Percentiles rank a stretch among this genome's conserved stretches.
Conservation (phyloP, 2,329 filamentous ascomycete genomes). For the Blastomyces silverae region DNA sequence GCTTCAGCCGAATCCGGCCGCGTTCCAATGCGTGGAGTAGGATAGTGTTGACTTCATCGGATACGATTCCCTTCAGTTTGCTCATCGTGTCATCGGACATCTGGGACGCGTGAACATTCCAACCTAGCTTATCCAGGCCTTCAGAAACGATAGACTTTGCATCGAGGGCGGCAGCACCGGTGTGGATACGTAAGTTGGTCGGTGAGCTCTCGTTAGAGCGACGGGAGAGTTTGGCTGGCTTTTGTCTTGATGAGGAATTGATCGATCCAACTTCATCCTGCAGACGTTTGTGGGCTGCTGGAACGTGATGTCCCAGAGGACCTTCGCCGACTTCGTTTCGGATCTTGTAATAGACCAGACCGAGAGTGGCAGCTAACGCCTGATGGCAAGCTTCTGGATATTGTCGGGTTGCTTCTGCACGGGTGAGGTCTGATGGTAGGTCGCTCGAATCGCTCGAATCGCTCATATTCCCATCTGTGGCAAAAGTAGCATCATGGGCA, state of each 20-base stretch:
- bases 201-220: slow-evolving; percentile 29
- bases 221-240: slow-evolving; percentile 34
- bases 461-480: slow-evolving; percentile 27
- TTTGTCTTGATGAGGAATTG: slow-evolving; percentile 30
- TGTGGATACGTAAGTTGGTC: slow-evolving; percentile 13
- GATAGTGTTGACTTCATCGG: slow-evolving; percentile 32
- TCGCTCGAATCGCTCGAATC: slow-evolving; percentile 38
- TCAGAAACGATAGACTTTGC: slow-evolving; percentile 31
- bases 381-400: slow-evolving; percentile 38
- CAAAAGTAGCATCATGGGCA: slow-evolving; percentile 26
- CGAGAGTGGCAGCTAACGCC: slow-evolving; percentile 36
- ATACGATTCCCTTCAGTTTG: slow-evolving; percentile 35
- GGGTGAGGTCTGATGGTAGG: slow-evolving; percentile 31
- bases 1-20: slow-evolving; percentile 33
- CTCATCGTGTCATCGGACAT: slow-evolving; percentile 35
- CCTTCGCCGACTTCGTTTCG: slow-evolving; percentile 37
- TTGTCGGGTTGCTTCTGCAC: slow-evolving; percentile 32
- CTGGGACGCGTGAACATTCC: slow-evolving; percentile 32
- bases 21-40: slow-evolving; percentile 34
- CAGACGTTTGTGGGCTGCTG: slow-evolving; percentile 31
- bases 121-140: slow-evolving; percentile 31
- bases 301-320: slow-evolving; percentile 25
- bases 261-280: slow-evolving; percentile 33
- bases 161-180: slow-evolving; percentile 32
- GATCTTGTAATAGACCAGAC: slow-evolving; percentile 39